phyloP scores from a whole-genome alignment of 176 grass and related monocot genomes.

The Avena eriantha region DNA sequence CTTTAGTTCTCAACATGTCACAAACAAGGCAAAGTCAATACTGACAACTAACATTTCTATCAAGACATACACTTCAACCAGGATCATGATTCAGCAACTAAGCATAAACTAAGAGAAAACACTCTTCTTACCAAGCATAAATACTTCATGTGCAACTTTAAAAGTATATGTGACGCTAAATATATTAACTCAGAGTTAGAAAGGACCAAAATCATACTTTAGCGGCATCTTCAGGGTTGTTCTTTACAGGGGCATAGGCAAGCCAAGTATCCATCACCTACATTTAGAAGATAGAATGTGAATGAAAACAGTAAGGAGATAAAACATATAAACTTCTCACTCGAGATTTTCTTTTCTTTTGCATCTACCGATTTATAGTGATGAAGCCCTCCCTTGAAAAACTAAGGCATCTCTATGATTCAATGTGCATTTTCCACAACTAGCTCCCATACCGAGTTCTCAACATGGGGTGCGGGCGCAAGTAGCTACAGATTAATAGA shows the following conservation, averaged over 20 bases:
- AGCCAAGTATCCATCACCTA: conserved; percentile 96
- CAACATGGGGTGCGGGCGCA: no score
- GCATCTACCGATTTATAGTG: not conserved
- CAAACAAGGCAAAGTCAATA: not conserved
- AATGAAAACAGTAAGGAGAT: not conserved
- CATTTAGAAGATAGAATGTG: conserved; percentile 29
- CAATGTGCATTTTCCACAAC: no score
- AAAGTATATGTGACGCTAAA: not conserved
- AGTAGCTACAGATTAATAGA: no score
- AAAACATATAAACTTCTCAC: conserved; percentile 17
- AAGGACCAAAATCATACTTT: conserved; percentile 63
- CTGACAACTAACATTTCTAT: not conserved
- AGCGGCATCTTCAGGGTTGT: conserved; percentile 96
- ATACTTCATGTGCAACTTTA: conserved; percentile 5
- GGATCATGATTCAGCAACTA: not conserved
- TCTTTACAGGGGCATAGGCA: conserved; percentile 97
- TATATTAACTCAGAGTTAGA: not conserved
- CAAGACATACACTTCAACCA: not conserved
- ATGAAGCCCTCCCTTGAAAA: not conserved
- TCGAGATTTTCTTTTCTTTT: not conserved
- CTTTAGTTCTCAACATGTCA: not conserved
- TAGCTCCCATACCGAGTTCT: no score
- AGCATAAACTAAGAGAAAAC: not conserved
- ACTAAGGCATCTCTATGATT: not conserved
- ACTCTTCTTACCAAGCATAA: not conserved